phyloP scores from a whole-genome alignment of 495 filamentous ascomycete species.

The Hypoxylon fragiforme region DNA sequence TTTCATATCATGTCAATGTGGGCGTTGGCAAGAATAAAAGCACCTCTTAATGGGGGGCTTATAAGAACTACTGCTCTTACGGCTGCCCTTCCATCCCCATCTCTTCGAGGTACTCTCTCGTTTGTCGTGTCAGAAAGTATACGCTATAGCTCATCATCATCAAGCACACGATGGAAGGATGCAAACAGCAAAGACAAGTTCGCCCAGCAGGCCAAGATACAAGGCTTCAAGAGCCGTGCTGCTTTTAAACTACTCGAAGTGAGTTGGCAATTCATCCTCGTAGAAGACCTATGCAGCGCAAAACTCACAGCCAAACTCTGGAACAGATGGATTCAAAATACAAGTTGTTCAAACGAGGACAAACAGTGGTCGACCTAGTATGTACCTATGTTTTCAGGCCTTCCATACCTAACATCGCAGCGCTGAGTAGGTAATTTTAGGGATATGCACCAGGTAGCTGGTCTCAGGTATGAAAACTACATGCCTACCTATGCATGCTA shows the following conservation, averaged over 20 bases:
- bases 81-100: slow-evolving; percentile 1
- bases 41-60: slow-evolving; percentile 34
- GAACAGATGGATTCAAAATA: slow-evolving; percentile 77
- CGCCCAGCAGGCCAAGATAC: slow-evolving; percentile 69
- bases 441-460: slow-evolving; percentile 93
- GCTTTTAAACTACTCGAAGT: slow-evolving; percentile 90
- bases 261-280: slow-evolving; percentile 15
- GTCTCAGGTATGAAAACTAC: slow-evolving; percentile 69
- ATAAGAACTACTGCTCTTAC: slow-evolving; percentile 11
- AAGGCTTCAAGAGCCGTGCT: slow-evolving; percentile 82
- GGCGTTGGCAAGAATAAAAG: slow-evolving; percentile 22
- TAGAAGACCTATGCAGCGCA: background rate
- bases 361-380: slow-evolving; percentile 89
- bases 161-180: slow-evolving; percentile 77
- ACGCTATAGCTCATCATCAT: slow-evolving; percentile 59
- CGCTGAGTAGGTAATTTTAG: slow-evolving; percentile 49
- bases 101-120: background rate
- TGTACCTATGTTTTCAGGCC: slow-evolving; percentile 11
- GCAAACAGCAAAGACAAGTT: slow-evolving; percentile 74
- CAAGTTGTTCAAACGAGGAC: slow-evolving; percentile 71
- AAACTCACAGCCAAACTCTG: background rate
- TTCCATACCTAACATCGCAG: too few relatives aligned
- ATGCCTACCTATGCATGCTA: too few relatives aligned
- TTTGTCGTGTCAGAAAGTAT: slow-evolving; percentile 9
- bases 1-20: slow-evolving; percentile 22